Evolutionary conservation across 495 filamentous ascomycete species (phyloP).

Genomic region (Clohesyomyces aquaticus): DNA sequence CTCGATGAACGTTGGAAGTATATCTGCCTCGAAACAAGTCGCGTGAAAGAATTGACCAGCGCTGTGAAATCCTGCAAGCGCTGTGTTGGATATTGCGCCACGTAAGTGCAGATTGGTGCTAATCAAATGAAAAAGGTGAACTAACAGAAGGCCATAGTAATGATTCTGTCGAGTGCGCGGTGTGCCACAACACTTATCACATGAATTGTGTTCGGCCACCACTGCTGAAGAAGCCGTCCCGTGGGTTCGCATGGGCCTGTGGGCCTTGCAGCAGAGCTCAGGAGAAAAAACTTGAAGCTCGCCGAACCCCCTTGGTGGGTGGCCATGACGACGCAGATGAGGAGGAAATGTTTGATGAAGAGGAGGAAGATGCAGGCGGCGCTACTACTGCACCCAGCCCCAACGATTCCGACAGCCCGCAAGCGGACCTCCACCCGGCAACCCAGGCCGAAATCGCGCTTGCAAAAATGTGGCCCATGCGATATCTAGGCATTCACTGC

Average conservation of each 20-base stretch:
- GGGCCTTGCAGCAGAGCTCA: constrained; percentile 92
- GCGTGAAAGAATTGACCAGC: constrained; percentile 92
- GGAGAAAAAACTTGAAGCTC: constrained; percentile 87
- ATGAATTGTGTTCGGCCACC: constrained; percentile 97
- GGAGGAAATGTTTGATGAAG: constrained; percentile 58
- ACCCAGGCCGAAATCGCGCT: constrained; percentile 91
- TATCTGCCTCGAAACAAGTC: constrained; percentile 86
- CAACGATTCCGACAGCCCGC: constrained; percentile 49
- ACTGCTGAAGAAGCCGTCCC: constrained; percentile 91
- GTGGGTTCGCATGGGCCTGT: constrained; percentile 98
- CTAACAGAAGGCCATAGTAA: constrained; percentile 57
- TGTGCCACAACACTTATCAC: constrained; percentile 93
- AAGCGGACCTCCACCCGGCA: constrained; percentile 64
- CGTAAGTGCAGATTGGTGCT: constrained; percentile 56
- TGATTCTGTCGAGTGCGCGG: constrained; percentile 96
- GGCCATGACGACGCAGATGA: constrained; percentile 76
- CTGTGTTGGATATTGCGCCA: constrained; percentile 86
- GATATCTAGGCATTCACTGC: constrained; percentile 95
- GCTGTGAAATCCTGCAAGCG: constrained; percentile 96
- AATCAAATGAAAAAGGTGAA: background rate
- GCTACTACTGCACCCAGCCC: constrained; percentile 50
- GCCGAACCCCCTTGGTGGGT: constrained; percentile 73
- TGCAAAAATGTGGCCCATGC: constrained; percentile 92
- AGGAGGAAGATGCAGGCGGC: constrained; percentile 74
- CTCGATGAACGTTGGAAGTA: constrained; percentile 95